Base-by-base conservation (phyloP, 371 early-diverging fungal species). In the Zopfochytrium polystomum region DNA sequence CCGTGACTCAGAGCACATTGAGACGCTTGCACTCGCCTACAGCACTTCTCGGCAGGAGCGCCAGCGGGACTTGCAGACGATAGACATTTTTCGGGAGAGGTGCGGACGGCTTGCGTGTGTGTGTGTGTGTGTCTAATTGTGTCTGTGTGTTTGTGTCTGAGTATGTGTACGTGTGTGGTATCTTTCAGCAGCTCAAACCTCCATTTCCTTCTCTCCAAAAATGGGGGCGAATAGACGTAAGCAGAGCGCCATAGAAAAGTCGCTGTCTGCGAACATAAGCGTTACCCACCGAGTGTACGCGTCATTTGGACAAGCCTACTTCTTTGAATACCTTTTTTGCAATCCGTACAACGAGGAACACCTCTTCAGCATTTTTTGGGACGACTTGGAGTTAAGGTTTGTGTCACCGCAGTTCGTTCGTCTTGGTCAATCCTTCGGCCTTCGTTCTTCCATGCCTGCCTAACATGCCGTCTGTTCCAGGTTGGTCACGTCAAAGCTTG, bases 331-430 rank as follows among this genome's bases (percentile, higher is more conserved):
- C 49, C 9, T 65, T 4, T 62, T 79, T 46, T 60, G 58, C n/a
- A 81, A 81, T 59, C 79, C 79, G 26, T 79, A 77, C 64, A 65
- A 63, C 29, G 55, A 58, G 31, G 74, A 80, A 18, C 68, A 71
- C 33, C 65, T 52, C 25, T 79, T 81, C 45, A 63, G 64, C 9
- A 69, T 78, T 4, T 15, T 29, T 3, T 80, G 74, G 72, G 60
- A 65, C 7, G 75, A 77, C 47, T 54, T 57, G 1, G 75, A 77
- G 42, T 52, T 80, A 6, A 50, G 80, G 62, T 69, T 35, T 47
- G 38, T 18, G 38, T 38, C 25, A 47, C 20, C 7, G 27, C 27
- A 18, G 7, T 20, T 9, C n/a, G 11, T 45, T n/a, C 20, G 31
- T 35, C 26, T 46, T 22, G 6, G 22, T 35, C 25, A n/a, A 26